Evolutionary conservation across 352 stramenopile species (phyloP), one percentile per base, ranked within the genome.

Genomic region (Globisporangium polare): DNA sequence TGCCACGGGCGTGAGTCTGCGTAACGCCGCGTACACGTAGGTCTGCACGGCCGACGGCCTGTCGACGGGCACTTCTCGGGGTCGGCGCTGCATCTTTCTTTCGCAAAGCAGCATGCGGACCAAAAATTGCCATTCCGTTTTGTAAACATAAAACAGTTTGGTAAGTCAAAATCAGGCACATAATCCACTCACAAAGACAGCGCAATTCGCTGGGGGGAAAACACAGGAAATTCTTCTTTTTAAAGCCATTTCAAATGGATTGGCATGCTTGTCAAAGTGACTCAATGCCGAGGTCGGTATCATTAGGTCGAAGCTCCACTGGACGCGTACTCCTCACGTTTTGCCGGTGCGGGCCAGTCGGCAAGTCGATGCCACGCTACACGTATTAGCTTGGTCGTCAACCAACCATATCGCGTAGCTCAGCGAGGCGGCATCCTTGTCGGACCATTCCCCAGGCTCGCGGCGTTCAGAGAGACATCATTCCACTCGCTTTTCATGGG

Each of bases 31-130:
- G 26, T 60, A 90, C 81, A 87, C 71, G 64, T 84, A 89, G 55
- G 41, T 68, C 53, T 86, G 73, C 42, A 69, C 73, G 15, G 80
- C 62, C 3, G 80, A 92, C 17, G 82, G 82, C 46, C 78, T 88
- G 41, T 65, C 55, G 42, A 86, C 62, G 0, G 82, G 82, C 53
- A 92, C 65, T 56, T 92, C 80, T 2, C 80, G 76, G 5, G 80
- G 82, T 10, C 63, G 54, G 18, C 24, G 52, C 52, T 50, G 39
- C 52, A 66, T 66, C 27, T 55, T 33, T 66, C 27, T 49, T 33
- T 47, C 53, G 46, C n/a, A 17, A 27, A 1, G 1, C 10, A 31
- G 13, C 17, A 24, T 24, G 46, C 9, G 10, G 10, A 5, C 10
- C 42, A 17, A 12, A n/a, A 52, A 52, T 5, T n/a, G 10, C 20